These are phyloP conservation scores for Candida oleophila DNA, from an alignment of 805 yeast species.

Conservation along the genomic window DNA sequence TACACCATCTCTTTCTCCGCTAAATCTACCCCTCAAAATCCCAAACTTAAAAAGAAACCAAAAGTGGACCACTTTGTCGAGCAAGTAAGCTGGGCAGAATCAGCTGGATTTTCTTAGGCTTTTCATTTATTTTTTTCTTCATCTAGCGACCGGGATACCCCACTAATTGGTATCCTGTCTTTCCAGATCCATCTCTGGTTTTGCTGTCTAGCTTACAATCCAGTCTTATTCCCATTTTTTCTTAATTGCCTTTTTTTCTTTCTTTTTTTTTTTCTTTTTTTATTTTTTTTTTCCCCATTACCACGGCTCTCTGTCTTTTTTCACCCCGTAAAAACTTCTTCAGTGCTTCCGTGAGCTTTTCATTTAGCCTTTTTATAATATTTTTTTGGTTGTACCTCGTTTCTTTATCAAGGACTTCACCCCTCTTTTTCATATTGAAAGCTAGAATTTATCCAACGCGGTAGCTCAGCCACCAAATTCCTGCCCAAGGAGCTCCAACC, in stretches of 20 bases:
- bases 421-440: background rate
- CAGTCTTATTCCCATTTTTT: background rate
- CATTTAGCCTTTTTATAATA: background rate
- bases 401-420: background rate
- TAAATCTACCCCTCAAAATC: slow-evolving; percentile 6
- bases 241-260: too few relatives aligned
- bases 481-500: too few relatives aligned
- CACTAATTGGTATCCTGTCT: too few relatives aligned
- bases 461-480: background rate
- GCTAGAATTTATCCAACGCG: background rate
- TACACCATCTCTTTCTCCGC: slow-evolving; percentile 1
- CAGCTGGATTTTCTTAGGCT: too few relatives aligned
- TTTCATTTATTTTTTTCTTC: too few relatives aligned
- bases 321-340: background rate
- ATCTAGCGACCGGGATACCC: too few relatives aligned
- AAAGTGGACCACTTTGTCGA: background rate
- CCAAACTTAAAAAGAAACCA: background rate
- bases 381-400: background rate
- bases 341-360: background rate
- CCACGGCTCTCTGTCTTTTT: background rate
- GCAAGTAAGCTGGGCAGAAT: too few relatives aligned
- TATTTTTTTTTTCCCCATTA: background rate
- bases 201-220: background rate
- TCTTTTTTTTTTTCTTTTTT: background rate
- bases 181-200: too few relatives aligned